phyloP scores from a whole-genome alignment of 768 basidiomycete species.

The Hirschioporus abietinus region DNA sequence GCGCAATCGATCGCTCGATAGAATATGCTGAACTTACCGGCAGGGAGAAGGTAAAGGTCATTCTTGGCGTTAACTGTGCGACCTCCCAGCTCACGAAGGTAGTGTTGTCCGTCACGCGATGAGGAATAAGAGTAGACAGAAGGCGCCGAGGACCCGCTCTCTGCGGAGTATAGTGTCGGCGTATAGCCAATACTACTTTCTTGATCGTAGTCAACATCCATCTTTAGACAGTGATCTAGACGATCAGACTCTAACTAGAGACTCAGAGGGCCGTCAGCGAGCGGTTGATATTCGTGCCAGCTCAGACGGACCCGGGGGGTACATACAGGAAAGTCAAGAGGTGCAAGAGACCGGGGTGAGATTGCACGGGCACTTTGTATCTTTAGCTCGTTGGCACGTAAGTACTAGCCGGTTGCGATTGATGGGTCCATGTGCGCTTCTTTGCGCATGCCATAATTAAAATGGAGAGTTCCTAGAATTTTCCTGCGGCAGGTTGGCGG shows the following conservation, averaged over 20 bases:
- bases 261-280: neutral
- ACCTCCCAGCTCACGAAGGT: neutral
- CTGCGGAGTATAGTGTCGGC: neutral
- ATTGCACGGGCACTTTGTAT: neutral
- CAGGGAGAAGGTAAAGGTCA: slow-evolving; percentile 1
- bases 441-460: too few relatives aligned
- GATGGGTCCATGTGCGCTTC: too few relatives aligned
- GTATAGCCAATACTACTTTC: neutral
- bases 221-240: neutral
- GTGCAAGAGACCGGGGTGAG: neutral
- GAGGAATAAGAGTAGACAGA: slow-evolving; percentile 1
- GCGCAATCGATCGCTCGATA: neutral
- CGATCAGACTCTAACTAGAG: neutral
- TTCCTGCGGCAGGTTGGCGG: too few relatives aligned
- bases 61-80: slow-evolving; percentile 1
- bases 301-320: neutral
- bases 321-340: neutral
- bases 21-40: neutral
- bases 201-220: neutral
- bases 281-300: neutral
- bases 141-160: neutral
- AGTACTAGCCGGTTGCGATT: too few relatives aligned
- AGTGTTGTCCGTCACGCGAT: neutral
- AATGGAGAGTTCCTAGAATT: too few relatives aligned
- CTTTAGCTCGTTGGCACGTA: too few relatives aligned